These are phyloP conservation scores for Capronia coronata DNA, from an alignment of 2,329 filamentous ascomycete species.

Conservation along the genomic window DNA sequence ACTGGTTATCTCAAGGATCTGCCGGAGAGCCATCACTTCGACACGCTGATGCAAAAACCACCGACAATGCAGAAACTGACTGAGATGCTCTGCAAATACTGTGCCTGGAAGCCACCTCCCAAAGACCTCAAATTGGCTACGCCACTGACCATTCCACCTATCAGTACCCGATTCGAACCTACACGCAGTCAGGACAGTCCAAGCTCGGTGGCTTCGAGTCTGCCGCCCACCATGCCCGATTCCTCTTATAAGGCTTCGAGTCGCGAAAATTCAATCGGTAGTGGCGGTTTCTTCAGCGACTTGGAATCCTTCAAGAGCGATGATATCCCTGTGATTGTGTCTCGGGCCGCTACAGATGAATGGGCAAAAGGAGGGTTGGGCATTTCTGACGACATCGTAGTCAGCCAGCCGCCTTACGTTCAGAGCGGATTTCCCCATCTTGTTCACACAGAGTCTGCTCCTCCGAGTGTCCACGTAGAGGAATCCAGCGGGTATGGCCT, in stretches of 20 bases:
- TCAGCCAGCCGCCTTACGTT: slow-evolving; percentile 34
- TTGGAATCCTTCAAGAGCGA: slow-evolving; percentile 71
- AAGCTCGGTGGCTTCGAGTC: slow-evolving; percentile 67
- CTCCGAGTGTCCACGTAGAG: slow-evolving; percentile 53
- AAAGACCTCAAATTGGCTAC: slow-evolving; percentile 48
- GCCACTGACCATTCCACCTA: slow-evolving; percentile 47
- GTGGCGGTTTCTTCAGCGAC: slow-evolving; percentile 79
- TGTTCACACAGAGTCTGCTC: slow-evolving; percentile 56
- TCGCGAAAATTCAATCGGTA: slow-evolving; percentile 77
- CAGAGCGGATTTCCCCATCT: slow-evolving; percentile 48
- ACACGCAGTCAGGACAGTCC: slow-evolving; percentile 70
- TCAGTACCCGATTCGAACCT: slow-evolving; percentile 34
- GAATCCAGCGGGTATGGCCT: slow-evolving; percentile 33
- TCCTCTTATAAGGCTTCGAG: slow-evolving; percentile 74
- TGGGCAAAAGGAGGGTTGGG: slow-evolving; percentile 73
- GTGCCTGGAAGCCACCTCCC: slow-evolving; percentile 83
- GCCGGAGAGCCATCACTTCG: slow-evolving; percentile 90
- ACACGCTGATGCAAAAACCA: slow-evolving; percentile 91
- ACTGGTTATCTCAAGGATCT: slow-evolving; percentile 98
- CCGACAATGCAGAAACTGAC: slow-evolving; percentile 86
- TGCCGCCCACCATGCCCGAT: slow-evolving; percentile 62
- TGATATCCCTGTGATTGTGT: slow-evolving; percentile 69
- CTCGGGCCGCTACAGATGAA: slow-evolving; percentile 65
- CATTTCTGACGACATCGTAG: slow-evolving; percentile 60
- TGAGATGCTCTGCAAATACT: slow-evolving; percentile 78